These are phyloP conservation scores for Coemansia reversa DNA, from an alignment of 192 early-diverging fungal genomes.

Conservation along the genomic window DNA sequence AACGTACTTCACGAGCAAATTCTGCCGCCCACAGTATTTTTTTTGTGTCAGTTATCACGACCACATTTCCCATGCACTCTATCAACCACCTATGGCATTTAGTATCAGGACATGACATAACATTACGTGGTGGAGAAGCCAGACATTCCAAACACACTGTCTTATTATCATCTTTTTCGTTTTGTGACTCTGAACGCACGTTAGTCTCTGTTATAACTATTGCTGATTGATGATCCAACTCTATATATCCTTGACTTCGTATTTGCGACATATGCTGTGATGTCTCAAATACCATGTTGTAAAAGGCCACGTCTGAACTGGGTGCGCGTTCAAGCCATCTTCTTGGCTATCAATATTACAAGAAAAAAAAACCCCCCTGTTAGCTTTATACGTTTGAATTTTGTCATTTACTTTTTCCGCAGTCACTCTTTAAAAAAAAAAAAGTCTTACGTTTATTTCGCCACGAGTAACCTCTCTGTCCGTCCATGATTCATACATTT, in stretches of 20 bases:
- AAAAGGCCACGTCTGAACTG: constrained; percentile 40
- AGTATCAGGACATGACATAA: not conserved
- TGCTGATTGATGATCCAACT: constrained; percentile 3
- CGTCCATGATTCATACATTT: not conserved
- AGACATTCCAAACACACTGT: constrained; percentile 1
- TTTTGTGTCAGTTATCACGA: not conserved
- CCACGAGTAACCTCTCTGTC: not conserved
- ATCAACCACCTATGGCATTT: not conserved
- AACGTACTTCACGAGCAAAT: constrained; percentile 16
- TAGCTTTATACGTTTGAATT: not conserved
- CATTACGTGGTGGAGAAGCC: constrained; percentile 5
- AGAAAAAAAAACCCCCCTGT: no score
- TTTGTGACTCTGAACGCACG: constrained; percentile 8
- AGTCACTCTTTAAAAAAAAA: not conserved
- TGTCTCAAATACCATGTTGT: constrained; percentile 37
- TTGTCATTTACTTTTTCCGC: not conserved
- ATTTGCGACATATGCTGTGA: not conserved
- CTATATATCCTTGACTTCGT: not conserved
- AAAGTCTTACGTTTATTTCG: constrained; percentile 8
- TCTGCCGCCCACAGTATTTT: constrained; percentile 4
- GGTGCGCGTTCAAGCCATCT: constrained; percentile 26
- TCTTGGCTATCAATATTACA: constrained; percentile 17
- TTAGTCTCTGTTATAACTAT: not conserved
- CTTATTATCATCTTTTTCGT: no score
- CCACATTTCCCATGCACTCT: constrained; percentile 12